A percentile compares a stretch with the other conserved stretches of the same genome.
Evolutionary conservation across 2,329 filamentous ascomycete species (phyloP).

Genomic region (Penicillium sp.): DNA sequence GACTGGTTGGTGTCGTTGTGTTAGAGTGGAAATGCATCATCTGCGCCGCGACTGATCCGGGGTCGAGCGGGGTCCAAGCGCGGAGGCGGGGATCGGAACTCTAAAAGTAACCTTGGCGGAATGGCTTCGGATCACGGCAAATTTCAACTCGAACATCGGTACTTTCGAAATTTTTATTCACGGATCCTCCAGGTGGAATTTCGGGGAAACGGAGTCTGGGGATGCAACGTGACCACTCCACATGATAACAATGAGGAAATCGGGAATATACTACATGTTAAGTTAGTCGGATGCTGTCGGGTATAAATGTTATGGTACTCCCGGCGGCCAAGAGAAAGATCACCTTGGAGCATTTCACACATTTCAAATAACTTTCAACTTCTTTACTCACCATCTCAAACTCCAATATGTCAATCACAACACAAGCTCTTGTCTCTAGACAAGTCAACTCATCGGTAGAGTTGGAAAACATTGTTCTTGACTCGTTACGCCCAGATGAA

Average conservation of each 20-base stretch:
- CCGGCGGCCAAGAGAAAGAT: neutral
- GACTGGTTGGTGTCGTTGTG: no score
- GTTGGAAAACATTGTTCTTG: conserved; percentile 1
- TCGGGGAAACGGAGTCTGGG: neutral
- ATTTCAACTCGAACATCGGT: neutral
- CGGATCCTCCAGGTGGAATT: neutral
- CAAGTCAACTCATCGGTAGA: neutral
- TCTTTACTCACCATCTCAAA: neutral
- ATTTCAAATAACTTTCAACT: neutral
- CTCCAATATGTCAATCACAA: neutral
- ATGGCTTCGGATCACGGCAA: neutral
- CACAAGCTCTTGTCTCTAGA: neutral
- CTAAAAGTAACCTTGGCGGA: neutral
- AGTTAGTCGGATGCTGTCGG: neutral
- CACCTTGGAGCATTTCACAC: no score
- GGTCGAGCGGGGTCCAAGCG: neutral
- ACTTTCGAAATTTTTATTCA: neutral
- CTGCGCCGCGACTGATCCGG: neutral
- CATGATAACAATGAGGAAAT: neutral
- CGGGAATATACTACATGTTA: neutral
- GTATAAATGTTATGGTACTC: neutral
- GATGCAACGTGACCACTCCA: neutral
- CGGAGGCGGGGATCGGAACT: neutral
- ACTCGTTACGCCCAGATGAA: conserved; percentile 22
- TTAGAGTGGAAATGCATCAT: no score